These are phyloP conservation scores for Tolypocladium ophioglossoides DNA, from an alignment of 2,329 filamentous ascomycete species.

Conservation along the genomic window DNA sequence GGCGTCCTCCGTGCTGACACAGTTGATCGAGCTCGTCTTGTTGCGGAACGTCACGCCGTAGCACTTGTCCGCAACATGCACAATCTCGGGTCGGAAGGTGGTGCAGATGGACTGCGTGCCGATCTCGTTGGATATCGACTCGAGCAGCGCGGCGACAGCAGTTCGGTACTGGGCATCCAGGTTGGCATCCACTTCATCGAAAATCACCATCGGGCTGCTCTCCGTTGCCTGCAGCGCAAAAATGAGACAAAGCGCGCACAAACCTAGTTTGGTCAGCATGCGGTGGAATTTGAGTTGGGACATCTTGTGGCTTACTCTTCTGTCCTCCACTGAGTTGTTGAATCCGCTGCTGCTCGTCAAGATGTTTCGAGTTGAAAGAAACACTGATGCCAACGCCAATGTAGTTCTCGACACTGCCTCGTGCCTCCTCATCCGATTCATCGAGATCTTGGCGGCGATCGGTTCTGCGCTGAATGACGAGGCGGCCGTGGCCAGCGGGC, in stretches of 20 bases:
- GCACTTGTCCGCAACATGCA: slow-evolving; percentile 91
- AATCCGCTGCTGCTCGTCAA: slow-evolving; percentile 93
- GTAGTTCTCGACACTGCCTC: slow-evolving; percentile 81
- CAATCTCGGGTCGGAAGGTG: slow-evolving; percentile 94
- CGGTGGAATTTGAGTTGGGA: neutral
- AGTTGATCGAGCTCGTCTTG: slow-evolving; percentile 91
- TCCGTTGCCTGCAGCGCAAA: slow-evolving; percentile 99
- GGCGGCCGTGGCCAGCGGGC: slow-evolving; percentile 78
- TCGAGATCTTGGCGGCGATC: slow-evolving; percentile 53
- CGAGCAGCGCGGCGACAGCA: slow-evolving; percentile 80
- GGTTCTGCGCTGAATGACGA: slow-evolving; percentile 85
- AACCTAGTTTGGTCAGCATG: slow-evolving; percentile 40
- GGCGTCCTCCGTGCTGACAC: slow-evolving; percentile 77
- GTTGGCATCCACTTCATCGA: slow-evolving; percentile 98
- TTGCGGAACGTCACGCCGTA: slow-evolving; percentile 91
- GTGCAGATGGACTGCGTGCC: slow-evolving; percentile 91
- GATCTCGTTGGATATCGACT: slow-evolving; percentile 60
- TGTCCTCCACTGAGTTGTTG: slow-evolving; percentile 95
- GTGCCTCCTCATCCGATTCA: slow-evolving; percentile 59
- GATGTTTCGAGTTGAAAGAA: slow-evolving; percentile 94
- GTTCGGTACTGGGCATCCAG: slow-evolving; percentile 96
- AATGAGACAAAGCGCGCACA: slow-evolving; percentile 93
- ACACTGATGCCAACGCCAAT: slow-evolving; percentile 93
- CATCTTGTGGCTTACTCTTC: slow-evolving; percentile 60
- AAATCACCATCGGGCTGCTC: slow-evolving; percentile 96